Base-by-base conservation (phyloP, 2,329 filamentous ascomycete species). In the Colletotrichum phormii region DNA sequence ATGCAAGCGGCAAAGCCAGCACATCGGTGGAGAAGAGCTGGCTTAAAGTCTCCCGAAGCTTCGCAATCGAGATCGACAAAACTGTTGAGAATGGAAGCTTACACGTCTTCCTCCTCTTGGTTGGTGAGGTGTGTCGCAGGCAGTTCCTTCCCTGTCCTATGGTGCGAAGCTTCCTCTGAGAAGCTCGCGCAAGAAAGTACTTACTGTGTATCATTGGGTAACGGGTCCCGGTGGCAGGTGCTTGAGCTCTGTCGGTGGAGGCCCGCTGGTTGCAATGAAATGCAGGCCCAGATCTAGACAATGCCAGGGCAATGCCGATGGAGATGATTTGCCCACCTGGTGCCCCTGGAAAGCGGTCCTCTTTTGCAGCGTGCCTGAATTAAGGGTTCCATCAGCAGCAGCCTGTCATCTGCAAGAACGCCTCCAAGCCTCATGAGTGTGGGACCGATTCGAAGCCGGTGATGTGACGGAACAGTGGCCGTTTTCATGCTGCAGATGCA, bases 401-500 rank as follows among this genome's bases (percentile, higher is more conserved):
- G 68, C 60, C 53, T 70, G 71, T 64, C 60, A 57, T 46, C 46
- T 72, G 66, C 60, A 61, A 58, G 46, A 65, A 37, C n/a, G 59
- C n/a, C 55, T 64, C 29, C 55, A 49, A 62, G 33, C 69, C 37
- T 68, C 31, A 9, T 29, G 5, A 35, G 31, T 42, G 66, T 64
- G 70, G 60, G 26, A 57, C 60, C 66, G 46, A 72, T 26, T 37
- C 60, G 59, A 53, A 64, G 66, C 70, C 26, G 59, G 35, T 37
- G n/a, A 70, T 60, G 70, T 65, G 70, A 61, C 60, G 66, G 66
- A 73, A 73, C 35, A 54, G n/a, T 49, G 71, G 54, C 71, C 29
- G 71, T 71, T 73, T 70, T 71, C 60, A 71, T 65, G 60, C 71
- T 65, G 71, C 55, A 57, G 15, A 26, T 65, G 60, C 60, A 57